Percentiles rank a stretch among this genome's conserved stretches.
Evolutionary conservation across 352 stramenopile genomes (phyloP).

Genomic region (Globisporangium sylvaticum): DNA sequence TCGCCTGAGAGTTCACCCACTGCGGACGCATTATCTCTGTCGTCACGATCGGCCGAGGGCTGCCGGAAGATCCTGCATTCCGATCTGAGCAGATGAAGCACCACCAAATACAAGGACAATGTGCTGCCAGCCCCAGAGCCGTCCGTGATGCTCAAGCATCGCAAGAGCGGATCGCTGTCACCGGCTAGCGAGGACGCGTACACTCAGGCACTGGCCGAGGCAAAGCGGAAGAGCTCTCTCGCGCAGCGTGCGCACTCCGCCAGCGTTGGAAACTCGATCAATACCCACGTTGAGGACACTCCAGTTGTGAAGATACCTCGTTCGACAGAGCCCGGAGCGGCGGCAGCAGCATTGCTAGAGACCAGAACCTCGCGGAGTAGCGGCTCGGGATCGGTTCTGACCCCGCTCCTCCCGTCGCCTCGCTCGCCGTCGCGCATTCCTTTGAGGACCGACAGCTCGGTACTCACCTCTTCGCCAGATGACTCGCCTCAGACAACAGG

Average conservation of each 20-base stretch:
- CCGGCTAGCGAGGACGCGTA: not conserved
- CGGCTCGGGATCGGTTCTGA: not conserved
- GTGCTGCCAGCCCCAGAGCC: not conserved
- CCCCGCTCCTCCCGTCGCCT: not conserved
- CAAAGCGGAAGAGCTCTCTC: constrained; percentile 8
- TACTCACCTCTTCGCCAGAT: not conserved
- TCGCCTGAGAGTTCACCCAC: not conserved
- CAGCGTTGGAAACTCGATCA: not conserved
- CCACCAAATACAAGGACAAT: not conserved
- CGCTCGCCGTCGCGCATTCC: not conserved
- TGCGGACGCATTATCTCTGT: not conserved
- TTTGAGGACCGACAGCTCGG: not conserved
- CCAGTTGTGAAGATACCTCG: not conserved
- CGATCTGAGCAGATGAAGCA: not conserved
- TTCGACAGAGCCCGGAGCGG: not conserved
- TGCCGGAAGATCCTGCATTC: not conserved
- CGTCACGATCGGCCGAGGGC: not conserved
- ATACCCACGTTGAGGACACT: not conserved
- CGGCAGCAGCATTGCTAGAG: not conserved
- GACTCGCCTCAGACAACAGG: not conserved
- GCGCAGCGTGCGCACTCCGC: not conserved
- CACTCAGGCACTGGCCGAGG: constrained; percentile 2
- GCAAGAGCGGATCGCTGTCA: constrained; percentile 8
- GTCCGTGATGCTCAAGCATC: constrained; percentile 3
- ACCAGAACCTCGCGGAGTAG: not conserved